Conservation (phyloP, 192 early-diverging fungal species). For the Phycomyces nitens region DNA sequence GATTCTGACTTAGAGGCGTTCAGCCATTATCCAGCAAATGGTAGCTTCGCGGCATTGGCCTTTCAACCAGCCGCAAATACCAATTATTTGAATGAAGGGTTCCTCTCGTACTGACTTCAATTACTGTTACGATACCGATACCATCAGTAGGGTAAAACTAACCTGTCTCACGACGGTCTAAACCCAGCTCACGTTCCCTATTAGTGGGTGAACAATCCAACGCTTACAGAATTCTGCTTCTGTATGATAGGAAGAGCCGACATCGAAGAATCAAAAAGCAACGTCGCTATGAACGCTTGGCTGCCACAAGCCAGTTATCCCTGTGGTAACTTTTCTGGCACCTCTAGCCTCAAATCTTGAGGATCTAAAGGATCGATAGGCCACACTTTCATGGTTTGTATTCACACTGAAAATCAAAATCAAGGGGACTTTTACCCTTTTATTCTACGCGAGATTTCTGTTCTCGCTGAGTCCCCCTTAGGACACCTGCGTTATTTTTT, state of each 20-base stretch:
- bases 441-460: constrained; percentile 74
- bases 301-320: constrained; percentile 75
- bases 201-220: constrained; percentile 87
- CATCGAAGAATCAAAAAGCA: constrained; percentile 86
- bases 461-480: constrained; percentile 73
- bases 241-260: constrained; percentile 84
- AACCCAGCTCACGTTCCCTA: constrained; percentile 90
- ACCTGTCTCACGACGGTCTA: constrained; percentile 95
- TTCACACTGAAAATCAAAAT: constrained; percentile 62
- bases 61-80: constrained; percentile 65
- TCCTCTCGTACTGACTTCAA: constrained; percentile 78
- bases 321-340: constrained; percentile 84
- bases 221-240: constrained; percentile 84
- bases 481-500: constrained; percentile 76
- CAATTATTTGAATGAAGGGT: constrained; percentile 44
- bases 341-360: constrained; percentile 66
- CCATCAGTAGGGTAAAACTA: constrained; percentile 92
- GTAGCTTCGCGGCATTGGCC: constrained; percentile 70
- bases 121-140: constrained; percentile 71
- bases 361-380: constrained; percentile 64
- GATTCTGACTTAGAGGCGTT: constrained; percentile 73
- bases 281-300: constrained; percentile 82
- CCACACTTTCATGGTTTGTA: constrained; percentile 63
- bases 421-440: constrained; percentile 75
- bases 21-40: constrained; percentile 71